A percentile compares a stretch with the other conserved stretches of the same genome.
These are phyloP conservation scores for Russula ochroleuca DNA, from an alignment of 768 basidiomycete species.

Conservation along the genomic window DNA sequence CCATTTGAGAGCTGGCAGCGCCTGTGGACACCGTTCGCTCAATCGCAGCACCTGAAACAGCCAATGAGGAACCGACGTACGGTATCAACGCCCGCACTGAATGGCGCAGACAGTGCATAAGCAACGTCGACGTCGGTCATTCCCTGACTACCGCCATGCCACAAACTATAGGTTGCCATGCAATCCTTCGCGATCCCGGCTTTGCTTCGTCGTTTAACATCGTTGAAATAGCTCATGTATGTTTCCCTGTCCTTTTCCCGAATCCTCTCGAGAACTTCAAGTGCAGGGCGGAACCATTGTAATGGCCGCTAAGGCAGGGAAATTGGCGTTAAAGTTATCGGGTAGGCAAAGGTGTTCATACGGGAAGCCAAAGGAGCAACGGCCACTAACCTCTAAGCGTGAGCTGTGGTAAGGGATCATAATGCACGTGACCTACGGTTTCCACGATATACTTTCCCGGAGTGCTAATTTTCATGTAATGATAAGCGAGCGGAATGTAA, in stretches of 20 bases:
- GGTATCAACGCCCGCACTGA: conserved; percentile 23
- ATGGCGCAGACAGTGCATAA: conserved; percentile 17
- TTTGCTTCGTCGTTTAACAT: conserved; percentile 7
- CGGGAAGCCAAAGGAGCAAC: conserved; percentile 18
- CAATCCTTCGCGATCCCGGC: conserved; percentile 12
- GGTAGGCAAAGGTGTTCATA: background rate
- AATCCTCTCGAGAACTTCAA: background rate
- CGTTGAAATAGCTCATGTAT: background rate
- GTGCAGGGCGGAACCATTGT: conserved; percentile 22
- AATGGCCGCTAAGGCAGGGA: background rate
- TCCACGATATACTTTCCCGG: conserved; percentile 13
- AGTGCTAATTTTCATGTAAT: background rate
- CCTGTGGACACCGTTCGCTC: background rate
- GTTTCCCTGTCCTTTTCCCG: background rate
- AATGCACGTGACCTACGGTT: conserved; percentile 3
- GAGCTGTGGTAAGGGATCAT: background rate
- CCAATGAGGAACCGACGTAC: background rate
- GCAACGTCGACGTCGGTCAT: conserved; percentile 15
- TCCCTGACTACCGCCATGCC: background rate
- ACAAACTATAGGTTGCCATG: conserved; percentile 12
- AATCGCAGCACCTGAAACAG: background rate
- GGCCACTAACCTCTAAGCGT: conserved; percentile 3
- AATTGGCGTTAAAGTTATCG: background rate
- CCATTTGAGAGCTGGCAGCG: conserved; percentile 8
- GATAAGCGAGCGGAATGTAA: background rate